Evolutionary conservation across 106 monocot species (phyloP), one percentile per base, ranked within the genome.

Genomic region (Amphibolis antarctica): DNA sequence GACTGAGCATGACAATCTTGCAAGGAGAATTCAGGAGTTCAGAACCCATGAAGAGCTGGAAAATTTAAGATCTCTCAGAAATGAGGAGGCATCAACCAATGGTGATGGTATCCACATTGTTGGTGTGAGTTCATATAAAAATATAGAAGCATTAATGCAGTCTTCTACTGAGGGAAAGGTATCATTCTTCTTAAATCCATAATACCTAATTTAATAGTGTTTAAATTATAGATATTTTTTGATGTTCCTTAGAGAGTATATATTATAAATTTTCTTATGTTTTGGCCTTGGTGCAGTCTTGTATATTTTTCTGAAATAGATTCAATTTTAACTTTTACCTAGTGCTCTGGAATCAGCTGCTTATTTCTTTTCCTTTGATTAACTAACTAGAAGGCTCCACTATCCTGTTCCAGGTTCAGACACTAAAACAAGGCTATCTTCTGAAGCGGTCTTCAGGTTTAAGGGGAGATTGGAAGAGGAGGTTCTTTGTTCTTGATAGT

Each of bases 401-500:
- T 29, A 5, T 62, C 5, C 6, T 74, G 29, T 42, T 77, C 43
- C 67, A 98, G 96, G 87, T 90, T 77, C 80, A 90, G 68, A 85
- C 86, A 56, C 85, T 98, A 69, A 98, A 91, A 65, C 96, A 98
- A 85, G 96, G 96, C 1, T 98, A 98, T 79, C 86, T 98, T 66
- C 78, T 90, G 52, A 98, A 98, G 65, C 82, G 75, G 6, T 84
- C 96, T 66, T 79, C 82, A 72, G 82, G 75, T 64, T 57, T 82
- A 64, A 82, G 84, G 77, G 94, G 81, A 72, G 90, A 85, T 46
- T 87, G 96, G 90, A 86, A 98, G 69, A 78, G 90, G 52, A 82
- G 80, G 71, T 98, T 98, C 71, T 98, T 98, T 80, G 85, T 98
- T 28, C 86, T 98, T 55, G 86, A 98, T 75, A 98, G 84, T 49